Evolutionary conservation across 164 flowering plant genomes (phyloP).

Genomic region (Nelumbo lutea): DNA sequence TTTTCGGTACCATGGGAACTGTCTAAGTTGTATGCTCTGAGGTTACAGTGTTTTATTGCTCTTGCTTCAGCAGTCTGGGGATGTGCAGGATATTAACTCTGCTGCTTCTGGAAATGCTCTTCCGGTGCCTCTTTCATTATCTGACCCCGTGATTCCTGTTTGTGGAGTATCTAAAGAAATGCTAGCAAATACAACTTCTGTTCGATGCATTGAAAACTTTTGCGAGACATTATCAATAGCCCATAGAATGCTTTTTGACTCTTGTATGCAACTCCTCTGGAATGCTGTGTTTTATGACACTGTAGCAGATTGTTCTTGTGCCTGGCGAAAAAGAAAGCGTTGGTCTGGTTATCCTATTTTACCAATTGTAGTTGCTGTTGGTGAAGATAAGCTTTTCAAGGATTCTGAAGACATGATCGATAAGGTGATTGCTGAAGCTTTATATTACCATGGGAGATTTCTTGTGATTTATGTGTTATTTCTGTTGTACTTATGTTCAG

Average conservation of each 20-base stretch:
- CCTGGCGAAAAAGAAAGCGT: conserved; percentile 67
- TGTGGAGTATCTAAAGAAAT: conserved; percentile 10
- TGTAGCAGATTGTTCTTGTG: conserved; percentile 41
- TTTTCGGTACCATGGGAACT: too few relatives aligned
- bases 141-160: conserved; percentile 9
- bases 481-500: conserved; percentile 3
- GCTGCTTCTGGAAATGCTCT: conserved; percentile 15
- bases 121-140: conserved; percentile 11
- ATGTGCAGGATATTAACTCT: conserved; percentile 1
- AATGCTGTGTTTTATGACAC: conserved; percentile 77
- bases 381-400: conserved; percentile 4
- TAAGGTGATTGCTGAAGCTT: conserved; percentile 21
- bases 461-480: conserved; percentile 4
- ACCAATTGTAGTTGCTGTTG: conserved; percentile 9
- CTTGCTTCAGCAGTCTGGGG: conserved; percentile 28
- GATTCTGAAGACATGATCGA: conserved; percentile 6
- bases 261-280: conserved; percentile 80
- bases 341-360: conserved; percentile 38
- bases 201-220: conserved; percentile 55
- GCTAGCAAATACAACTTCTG: conserved; percentile 31
- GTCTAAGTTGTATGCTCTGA: not conserved
- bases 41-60: not conserved
- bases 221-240: conserved; percentile 28
- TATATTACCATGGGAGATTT: conserved; percentile 16
- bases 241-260: conserved; percentile 40